A percentile compares a stretch with the other conserved stretches of the same genome.
Conservation (phyloP, 768 basidiomycete genomes). For the Xanthoconium purpureum region DNA sequence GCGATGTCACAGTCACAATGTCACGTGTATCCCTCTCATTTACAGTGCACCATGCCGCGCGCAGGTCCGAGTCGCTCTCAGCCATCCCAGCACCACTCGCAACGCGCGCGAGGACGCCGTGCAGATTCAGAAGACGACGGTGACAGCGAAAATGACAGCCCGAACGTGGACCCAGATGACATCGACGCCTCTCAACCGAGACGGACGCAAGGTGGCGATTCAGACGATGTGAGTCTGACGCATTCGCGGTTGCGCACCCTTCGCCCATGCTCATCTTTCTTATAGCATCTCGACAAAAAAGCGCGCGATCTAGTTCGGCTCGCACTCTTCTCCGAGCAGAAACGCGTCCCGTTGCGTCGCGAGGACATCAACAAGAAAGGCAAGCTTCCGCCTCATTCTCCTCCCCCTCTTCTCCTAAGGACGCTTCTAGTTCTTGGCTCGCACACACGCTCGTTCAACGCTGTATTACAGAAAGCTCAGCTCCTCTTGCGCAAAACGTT, state of each 20-base stretch:
- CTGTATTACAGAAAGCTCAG: conserved; percentile 64
- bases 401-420: neutral
- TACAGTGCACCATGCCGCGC: conserved; percentile 18
- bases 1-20: neutral
- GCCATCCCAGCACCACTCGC: conserved; percentile 40
- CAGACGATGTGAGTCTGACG: conserved; percentile 13
- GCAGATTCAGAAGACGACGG: conserved; percentile 33
- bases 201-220: neutral
- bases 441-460: conserved; percentile 56
- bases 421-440: conserved; percentile 43
- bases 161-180: conserved; percentile 13
- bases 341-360: conserved; percentile 59
- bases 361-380: conserved; percentile 91
- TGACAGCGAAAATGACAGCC: conserved; percentile 33
- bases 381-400: conserved; percentile 15
- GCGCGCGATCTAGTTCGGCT: conserved; percentile 74
- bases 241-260: neutral
- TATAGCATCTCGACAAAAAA: conserved; percentile 61
- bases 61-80: conserved; percentile 37
- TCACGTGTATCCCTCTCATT: neutral
- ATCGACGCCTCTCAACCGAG: conserved; percentile 30
- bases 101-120: conserved; percentile 28
- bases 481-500: conserved; percentile 59
- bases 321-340: conserved; percentile 78
- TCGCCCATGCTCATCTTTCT: neutral